Evolutionary conservation across 306 rosid genomes (phyloP), one percentile per base, ranked within the genome.

Genomic region (Gynostemma pentaphyllum): DNA sequence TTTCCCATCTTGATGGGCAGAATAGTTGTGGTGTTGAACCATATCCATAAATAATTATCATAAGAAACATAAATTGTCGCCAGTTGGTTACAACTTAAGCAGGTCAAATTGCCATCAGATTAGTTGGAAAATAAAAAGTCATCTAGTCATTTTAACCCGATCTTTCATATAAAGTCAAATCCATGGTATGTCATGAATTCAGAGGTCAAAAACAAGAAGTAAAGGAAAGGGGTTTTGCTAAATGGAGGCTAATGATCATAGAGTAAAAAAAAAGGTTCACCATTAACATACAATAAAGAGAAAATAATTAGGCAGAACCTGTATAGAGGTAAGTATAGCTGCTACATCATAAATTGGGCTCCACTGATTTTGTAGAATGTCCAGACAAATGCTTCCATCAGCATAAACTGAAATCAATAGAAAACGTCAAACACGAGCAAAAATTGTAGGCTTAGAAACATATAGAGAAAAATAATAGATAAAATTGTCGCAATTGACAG

Each of bases 311-410:
- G 53, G 61, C 63, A 29, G 68, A 85, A 88, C 99, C 99, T 88
- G 96, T 64, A 92, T 88, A 63, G 99, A 92, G 59, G 99, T 92
- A 48, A 92, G 99, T 66, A 92, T 86, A 59, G 99, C 96, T 68
- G 96, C 99, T 1, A 86, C 99, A 69, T 92, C 99, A 65, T 92
- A 92, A 45, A 92, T 92, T 29, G 99, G 99, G 67, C 96, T 92
- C 98, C 98, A 92, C 29, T 92, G 95, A 73, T 88, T 92, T 79
- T 92, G 98, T 51, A 92, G 81, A 73, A 88, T 88, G 73, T 88
- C 99, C 95, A 92, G 76, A 59, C 99, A 92, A 62, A 92, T 92
- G 74, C 99, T 88, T 56, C 99, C 99, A 92, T 92, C 99, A 0
- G 96, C 99, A 76, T 92, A 92, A 71, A 92, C 99, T 92, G 79